Evolutionary conservation across 2,329 filamentous ascomycete species (phyloP).

Genomic region (Aspergillus vadensis): DNA sequence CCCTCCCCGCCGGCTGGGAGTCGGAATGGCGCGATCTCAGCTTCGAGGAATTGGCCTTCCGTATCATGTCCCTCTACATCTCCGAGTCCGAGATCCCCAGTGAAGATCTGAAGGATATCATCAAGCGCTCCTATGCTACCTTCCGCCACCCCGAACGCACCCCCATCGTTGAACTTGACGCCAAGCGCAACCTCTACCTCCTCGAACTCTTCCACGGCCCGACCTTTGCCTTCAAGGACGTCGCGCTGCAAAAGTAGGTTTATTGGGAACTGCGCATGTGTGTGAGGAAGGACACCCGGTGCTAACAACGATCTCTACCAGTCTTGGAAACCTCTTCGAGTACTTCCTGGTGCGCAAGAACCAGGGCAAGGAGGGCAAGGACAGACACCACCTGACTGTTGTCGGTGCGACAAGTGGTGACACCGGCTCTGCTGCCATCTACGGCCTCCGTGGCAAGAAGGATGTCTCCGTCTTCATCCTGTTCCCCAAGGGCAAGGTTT

Average conservation of each 20-base stretch:
- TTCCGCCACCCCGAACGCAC: slow-evolving; percentile 80
- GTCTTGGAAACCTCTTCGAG: slow-evolving; percentile 79
- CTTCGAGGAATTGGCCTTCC: slow-evolving; percentile 50
- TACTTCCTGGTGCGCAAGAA: slow-evolving; percentile 51
- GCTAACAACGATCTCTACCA: slow-evolving; percentile 61
- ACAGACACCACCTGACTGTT: slow-evolving; percentile 79
- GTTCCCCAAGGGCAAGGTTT: slow-evolving; percentile 86
- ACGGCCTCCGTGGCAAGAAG: slow-evolving; percentile 91
- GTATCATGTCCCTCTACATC: slow-evolving; percentile 87
- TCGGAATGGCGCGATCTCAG: slow-evolving; percentile 30
- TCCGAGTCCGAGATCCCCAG: slow-evolving; percentile 78
- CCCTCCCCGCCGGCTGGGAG: slow-evolving; percentile 26
- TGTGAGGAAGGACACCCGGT: background rate
- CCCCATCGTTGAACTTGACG: slow-evolving; percentile 75
- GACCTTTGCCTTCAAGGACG: slow-evolving; percentile 92
- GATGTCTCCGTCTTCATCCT: slow-evolving; percentile 96
- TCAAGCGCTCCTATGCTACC: slow-evolving; percentile 81
- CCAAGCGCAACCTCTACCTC: slow-evolving; percentile 72
- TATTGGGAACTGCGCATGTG: background rate
- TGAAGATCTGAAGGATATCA: slow-evolving; percentile 77
- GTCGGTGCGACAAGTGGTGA: slow-evolving; percentile 84
- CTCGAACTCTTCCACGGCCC: slow-evolving; percentile 96
- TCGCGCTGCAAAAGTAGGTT: background rate
- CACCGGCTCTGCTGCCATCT: slow-evolving; percentile 93
- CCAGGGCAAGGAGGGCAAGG: slow-evolving; percentile 48